Evolutionary conservation across 2,329 filamentous ascomycete genomes (phyloP).

Genomic region (Talaromyces atroroseus): DNA sequence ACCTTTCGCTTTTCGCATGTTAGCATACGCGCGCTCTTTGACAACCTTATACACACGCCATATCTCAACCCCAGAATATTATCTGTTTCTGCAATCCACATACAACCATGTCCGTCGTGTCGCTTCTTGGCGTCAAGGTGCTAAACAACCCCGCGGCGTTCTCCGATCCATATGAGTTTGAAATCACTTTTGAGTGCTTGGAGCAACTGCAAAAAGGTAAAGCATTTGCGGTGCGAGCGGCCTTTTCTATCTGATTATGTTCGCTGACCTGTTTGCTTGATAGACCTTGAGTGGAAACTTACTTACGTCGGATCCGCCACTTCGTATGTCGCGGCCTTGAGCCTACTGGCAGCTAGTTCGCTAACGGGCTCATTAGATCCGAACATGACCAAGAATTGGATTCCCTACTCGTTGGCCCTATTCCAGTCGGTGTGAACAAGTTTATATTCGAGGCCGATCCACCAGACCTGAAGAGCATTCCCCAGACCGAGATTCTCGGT

Average conservation of each 20-base stretch:
- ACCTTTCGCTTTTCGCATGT: not conserved
- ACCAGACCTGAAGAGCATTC: constrained; percentile 84
- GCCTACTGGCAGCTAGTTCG: constrained; percentile 12
- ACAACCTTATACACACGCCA: not conserved
- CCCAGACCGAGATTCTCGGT: constrained; percentile 88
- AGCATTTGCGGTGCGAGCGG: not conserved
- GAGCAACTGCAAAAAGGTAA: constrained; percentile 88
- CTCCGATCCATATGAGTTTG: constrained; percentile 87
- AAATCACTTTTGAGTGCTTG: constrained; percentile 97
- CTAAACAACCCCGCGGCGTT: constrained; percentile 96
- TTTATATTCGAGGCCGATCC: constrained; percentile 96
- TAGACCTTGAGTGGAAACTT: constrained; percentile 98
- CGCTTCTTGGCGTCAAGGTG: constrained; percentile 89
- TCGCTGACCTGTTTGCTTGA: not conserved
- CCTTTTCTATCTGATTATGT: constrained; percentile 15
- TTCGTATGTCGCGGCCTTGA: constrained; percentile 58
- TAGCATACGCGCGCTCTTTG: not conserved
- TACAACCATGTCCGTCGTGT: constrained; percentile 83
- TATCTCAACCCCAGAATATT: not conserved
- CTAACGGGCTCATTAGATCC: constrained; percentile 53
- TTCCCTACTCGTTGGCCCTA: constrained; percentile 91
- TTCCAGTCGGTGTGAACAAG: constrained; percentile 96
- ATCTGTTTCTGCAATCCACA: constrained; percentile 10
- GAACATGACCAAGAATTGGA: constrained; percentile 99
- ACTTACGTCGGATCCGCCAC: constrained; percentile 98